Percentiles rank a stretch among this genome's conserved stretches.
These are phyloP conservation scores for Fusarium staphyleae DNA, from an alignment of 2,329 filamentous ascomycete genomes.

Conservation along the genomic window DNA sequence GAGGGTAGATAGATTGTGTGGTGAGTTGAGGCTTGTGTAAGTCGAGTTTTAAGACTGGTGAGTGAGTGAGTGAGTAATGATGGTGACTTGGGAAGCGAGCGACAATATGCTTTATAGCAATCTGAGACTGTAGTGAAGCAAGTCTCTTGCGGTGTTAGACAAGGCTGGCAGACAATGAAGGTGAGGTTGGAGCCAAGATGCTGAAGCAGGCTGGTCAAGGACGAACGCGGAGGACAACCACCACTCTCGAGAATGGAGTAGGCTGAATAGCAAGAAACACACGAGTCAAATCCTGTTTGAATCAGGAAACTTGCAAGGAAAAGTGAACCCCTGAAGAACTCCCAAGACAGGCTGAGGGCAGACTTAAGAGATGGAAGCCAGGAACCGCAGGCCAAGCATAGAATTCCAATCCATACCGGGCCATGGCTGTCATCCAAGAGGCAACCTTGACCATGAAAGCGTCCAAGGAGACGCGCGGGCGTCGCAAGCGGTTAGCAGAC, in stretches of 20 bases:
- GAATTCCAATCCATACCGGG: neutral
- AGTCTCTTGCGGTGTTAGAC: conserved; percentile 22
- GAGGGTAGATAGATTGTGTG: neutral
- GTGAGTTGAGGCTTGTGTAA: conserved; percentile 6
- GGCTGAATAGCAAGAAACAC: no score
- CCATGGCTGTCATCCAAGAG: conserved; percentile 1
- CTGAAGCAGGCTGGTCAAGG: conserved; percentile 29
- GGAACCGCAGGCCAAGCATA: conserved; percentile 1
- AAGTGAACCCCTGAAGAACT: no score
- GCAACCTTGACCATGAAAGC: neutral
- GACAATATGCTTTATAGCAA: conserved; percentile 27
- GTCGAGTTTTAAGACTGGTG: neutral
- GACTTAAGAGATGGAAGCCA: conserved; percentile 26
- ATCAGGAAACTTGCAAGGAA: no score
- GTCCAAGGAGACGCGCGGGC: neutral
- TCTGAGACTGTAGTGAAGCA: conserved; percentile 1
- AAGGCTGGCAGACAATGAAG: neutral
- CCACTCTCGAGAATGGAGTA: conserved; percentile 33
- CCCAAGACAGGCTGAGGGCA: conserved; percentile 6
- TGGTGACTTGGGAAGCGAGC: neutral
- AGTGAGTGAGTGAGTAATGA: conserved; percentile 2
- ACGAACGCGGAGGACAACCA: conserved; percentile 20
- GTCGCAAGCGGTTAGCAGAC: conserved; percentile 6
- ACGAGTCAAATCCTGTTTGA: no score
- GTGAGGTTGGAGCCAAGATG: conserved; percentile 24